Evolutionary conservation across 495 filamentous ascomycete species (phyloP).

Genomic region (Podospora fimiseda): DNA sequence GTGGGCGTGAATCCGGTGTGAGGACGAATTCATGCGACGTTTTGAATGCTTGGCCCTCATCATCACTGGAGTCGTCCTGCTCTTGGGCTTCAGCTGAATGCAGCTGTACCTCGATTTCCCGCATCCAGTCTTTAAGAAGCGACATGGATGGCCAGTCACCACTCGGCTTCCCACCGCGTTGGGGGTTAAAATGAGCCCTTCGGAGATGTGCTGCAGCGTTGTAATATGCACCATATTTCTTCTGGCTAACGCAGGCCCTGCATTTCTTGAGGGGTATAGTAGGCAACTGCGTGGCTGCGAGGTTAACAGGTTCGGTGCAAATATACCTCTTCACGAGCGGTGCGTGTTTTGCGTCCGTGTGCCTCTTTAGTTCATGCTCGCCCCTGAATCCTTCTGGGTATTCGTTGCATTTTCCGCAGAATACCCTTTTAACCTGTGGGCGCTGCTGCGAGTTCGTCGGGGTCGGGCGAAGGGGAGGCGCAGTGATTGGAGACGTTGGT

Average conservation of each 20-base stretch:
- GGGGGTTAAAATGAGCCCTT: conserved; percentile 76
- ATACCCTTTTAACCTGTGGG: conserved; percentile 69
- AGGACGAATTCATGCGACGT: conserved; percentile 34
- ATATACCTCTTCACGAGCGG: conserved; percentile 71
- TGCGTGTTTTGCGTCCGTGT: conserved; percentile 77
- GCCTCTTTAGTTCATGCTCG: conserved; percentile 85
- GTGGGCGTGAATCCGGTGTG: conserved; percentile 32
- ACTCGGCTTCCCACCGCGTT: conserved; percentile 77
- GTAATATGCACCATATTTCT: conserved; percentile 94
- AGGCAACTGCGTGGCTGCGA: conserved; percentile 43
- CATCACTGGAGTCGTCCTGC: conserved; percentile 42
- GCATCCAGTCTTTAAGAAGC: conserved; percentile 80
- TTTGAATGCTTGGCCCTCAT: conserved; percentile 37
- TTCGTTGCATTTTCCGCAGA: conserved; percentile 69
- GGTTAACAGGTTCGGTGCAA: conserved; percentile 46
- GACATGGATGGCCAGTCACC: conserved; percentile 83
- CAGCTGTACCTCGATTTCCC: conserved; percentile 67
- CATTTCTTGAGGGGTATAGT: conserved; percentile 73
- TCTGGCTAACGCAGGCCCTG: conserved; percentile 71
- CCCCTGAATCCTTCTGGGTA: conserved; percentile 88
- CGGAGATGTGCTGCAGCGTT: conserved; percentile 92
- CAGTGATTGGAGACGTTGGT: conserved; percentile 32
- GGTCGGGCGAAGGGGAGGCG: conserved; percentile 53
- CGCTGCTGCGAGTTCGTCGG: conserved; percentile 74
- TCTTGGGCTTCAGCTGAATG: conserved; percentile 44